Conservation (phyloP, 208 protist genomes). For the Acanthamoeba triangularis region DNA sequence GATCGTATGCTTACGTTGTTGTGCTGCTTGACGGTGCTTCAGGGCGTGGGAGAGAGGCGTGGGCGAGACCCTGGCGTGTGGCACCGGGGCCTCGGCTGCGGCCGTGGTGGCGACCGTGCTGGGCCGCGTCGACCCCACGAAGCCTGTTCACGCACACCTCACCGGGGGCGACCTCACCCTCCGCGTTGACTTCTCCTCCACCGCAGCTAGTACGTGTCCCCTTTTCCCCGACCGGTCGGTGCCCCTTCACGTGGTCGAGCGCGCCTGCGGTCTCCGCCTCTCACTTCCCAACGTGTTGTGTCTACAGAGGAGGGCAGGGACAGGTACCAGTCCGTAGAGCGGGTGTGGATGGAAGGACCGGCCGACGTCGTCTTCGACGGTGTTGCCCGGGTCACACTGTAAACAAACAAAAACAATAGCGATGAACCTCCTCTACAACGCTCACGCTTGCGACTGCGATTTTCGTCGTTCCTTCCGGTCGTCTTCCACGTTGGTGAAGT, state of each 20-base stretch:
- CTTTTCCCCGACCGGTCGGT: neutral
- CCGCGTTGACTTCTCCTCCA: neutral
- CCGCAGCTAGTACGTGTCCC: neutral
- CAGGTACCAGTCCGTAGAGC: conserved; percentile 1
- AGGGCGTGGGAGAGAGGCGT: conserved; percentile 26
- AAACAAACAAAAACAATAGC: neutral
- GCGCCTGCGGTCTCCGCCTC: too few species aligned
- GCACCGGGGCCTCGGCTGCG: neutral
- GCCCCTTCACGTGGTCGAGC: neutral
- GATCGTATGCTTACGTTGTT: neutral
- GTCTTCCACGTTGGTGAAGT: conserved; percentile 9
- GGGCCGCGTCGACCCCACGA: neutral
- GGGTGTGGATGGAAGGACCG: conserved; percentile 38
- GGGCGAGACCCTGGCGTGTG: neutral
- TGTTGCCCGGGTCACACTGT: neutral
- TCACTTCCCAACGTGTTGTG: too few species aligned
- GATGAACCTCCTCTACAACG: neutral
- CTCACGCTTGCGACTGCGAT: neutral
- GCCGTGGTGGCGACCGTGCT: neutral
- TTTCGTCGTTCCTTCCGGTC: neutral
- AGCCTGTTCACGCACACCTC: neutral
- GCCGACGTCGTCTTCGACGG: conserved; percentile 24
- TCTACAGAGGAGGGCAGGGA: neutral
- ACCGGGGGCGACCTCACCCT: neutral
- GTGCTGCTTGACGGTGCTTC: neutral